These are phyloP conservation scores for Nothopassalora personata DNA, from an alignment of 2,329 filamentous ascomycete genomes.

Conservation along the genomic window DNA sequence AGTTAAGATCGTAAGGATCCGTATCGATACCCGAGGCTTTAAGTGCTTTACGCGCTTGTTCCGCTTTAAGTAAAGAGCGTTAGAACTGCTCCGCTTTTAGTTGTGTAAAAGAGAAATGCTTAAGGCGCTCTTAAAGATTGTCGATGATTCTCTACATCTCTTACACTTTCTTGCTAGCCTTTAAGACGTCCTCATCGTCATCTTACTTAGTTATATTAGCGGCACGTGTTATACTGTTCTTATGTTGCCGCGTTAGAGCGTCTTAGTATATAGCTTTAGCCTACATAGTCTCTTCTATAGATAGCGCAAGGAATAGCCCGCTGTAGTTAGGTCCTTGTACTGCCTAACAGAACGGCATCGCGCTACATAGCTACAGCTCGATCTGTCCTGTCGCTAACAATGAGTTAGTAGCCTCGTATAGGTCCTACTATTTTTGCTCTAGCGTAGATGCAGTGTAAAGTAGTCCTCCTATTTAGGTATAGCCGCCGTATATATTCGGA, in stretches of 20 bases:
- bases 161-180: slow-evolving; percentile 3
- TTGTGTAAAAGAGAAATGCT: slow-evolving; percentile 7
- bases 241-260: slow-evolving; percentile 12
- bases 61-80: slow-evolving; percentile 18
- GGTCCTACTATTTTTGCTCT: background rate
- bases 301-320: slow-evolving; percentile 33
- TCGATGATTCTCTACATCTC: slow-evolving; percentile 8
- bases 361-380: slow-evolving; percentile 35
- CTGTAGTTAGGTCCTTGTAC: slow-evolving; percentile 42
- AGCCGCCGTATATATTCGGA: too few relatives aligned
- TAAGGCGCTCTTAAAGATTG: slow-evolving; percentile 11
- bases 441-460: slow-evolving; percentile 15
- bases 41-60: slow-evolving; percentile 26
- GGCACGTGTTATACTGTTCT: background rate
- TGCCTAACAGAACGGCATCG: slow-evolving; percentile 41
- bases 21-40: background rate
- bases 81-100: slow-evolving; percentile 30
- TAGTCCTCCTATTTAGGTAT: too few relatives aligned
- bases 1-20: slow-evolving; percentile 27
- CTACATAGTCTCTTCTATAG: slow-evolving; percentile 16
- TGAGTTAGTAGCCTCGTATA: slow-evolving; percentile 18
- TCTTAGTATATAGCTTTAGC: slow-evolving; percentile 27
- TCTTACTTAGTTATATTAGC: background rate
- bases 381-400: slow-evolving; percentile 34
- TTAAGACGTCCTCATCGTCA: background rate